Evolutionary conservation across 768 basidiomycete genomes (phyloP).

Genomic region (Trametes punicea): DNA sequence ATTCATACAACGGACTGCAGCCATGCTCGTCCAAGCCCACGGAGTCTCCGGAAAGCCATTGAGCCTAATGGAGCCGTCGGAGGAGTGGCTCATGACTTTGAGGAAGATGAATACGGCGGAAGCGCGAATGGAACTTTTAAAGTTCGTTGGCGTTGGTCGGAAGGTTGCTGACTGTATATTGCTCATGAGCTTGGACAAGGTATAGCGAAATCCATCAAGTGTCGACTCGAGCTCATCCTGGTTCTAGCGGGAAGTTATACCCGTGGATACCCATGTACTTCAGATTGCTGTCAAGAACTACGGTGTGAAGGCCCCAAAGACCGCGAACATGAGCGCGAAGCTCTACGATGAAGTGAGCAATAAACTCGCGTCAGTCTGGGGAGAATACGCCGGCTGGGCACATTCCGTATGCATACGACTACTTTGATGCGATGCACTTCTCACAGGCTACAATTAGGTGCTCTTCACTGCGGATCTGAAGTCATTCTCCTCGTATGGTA

Average conservation of each 20-base stretch:
- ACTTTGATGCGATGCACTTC: not conserved
- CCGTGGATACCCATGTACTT: slow-evolving; percentile 94
- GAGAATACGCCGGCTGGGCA: slow-evolving; percentile 86
- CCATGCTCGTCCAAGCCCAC: slow-evolving; percentile 66
- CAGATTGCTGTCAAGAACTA: slow-evolving; percentile 85
- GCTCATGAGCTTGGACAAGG: slow-evolving; percentile 91
- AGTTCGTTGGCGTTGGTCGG: slow-evolving; percentile 86
- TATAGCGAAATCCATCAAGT: slow-evolving; percentile 29
- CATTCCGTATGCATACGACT: slow-evolving; percentile 53
- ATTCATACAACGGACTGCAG: slow-evolving; percentile 81
- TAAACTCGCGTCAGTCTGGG: slow-evolving; percentile 68
- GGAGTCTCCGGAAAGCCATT: slow-evolving; percentile 21
- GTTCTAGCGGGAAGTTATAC: slow-evolving; percentile 73
- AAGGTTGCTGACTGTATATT: slow-evolving; percentile 97
- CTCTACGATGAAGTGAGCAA: slow-evolving; percentile 70
- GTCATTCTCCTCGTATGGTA: slow-evolving; percentile 33
- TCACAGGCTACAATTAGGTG: slow-evolving; percentile 23
- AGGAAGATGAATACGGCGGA: slow-evolving; percentile 47
- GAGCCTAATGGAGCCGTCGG: slow-evolving; percentile 43
- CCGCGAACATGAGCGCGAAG: slow-evolving; percentile 62
- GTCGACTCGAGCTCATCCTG: not conserved
- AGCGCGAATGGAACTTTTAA: slow-evolving; percentile 73
- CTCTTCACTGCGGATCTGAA: slow-evolving; percentile 39
- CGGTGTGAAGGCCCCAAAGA: slow-evolving; percentile 55
- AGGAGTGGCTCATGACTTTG: slow-evolving; percentile 58